These are phyloP conservation scores for Symbiotaphrina buchneri DNA, from an alignment of 495 filamentous ascomycete genomes.

Conservation along the genomic window DNA sequence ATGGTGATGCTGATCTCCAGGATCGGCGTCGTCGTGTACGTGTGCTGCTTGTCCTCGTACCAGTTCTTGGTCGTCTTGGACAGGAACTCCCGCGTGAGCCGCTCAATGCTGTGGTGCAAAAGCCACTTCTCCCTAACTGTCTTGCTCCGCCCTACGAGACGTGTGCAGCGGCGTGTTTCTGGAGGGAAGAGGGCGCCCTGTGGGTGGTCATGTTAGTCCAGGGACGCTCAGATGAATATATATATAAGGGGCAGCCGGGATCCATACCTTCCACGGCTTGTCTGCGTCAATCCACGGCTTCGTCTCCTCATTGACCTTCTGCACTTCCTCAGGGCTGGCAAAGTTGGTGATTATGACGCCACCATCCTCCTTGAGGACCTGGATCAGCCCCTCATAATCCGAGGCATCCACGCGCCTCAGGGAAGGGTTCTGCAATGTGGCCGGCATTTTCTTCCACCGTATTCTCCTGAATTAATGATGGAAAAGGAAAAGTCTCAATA, in stretches of 20 bases:
- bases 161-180: background rate
- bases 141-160: background rate
- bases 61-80: background rate
- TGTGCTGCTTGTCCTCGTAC: background rate
- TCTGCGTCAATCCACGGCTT: background rate
- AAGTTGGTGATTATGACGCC: background rate
- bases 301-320: background rate
- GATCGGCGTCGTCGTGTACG: background rate
- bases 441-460: too few relatives aligned
- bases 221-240: too few relatives aligned
- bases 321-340: background rate
- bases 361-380: background rate
- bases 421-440: too few relatives aligned
- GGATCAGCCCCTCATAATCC: background rate
- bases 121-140: background rate
- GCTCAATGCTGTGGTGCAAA: background rate
- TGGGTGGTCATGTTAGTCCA: too few relatives aligned
- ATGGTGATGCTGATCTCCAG: background rate
- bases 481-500: too few relatives aligned
- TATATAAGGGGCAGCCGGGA: too few relatives aligned
- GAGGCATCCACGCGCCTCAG: background rate
- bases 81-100: background rate
- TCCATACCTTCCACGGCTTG: background rate
- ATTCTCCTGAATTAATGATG: too few relatives aligned
- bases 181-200: background rate